Evolutionary conservation across 495 filamentous ascomycete genomes (phyloP), one percentile per base, ranked within the genome.

Genomic region (Neurospora sp.): DNA sequence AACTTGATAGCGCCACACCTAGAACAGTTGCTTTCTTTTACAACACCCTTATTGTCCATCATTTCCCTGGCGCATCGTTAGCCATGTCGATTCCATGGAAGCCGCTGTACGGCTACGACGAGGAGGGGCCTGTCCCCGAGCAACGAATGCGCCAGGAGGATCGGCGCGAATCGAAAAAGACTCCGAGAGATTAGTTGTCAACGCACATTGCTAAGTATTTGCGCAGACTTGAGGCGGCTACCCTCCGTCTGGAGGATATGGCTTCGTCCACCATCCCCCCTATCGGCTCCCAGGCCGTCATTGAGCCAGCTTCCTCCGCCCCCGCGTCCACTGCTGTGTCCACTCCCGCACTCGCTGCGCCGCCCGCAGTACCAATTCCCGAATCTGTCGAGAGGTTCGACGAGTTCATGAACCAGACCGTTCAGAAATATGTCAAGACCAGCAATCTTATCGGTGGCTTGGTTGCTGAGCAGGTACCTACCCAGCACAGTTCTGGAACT

Each of bases 181-280:
- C 54, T 17, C 28, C 28, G 28, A 66, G 54, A 19, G 24, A 66
- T 34, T 66, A 66, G 54, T 66, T 34, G 28, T 66, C 54, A 34
- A 66, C 6, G 15, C 24, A 66, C 24, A 19, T 66, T 66, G 28
- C 79, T 81, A 76, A 84, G 78, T 54, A 69, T 45, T 59, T 54
- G 70, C n/a, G n/a, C 82, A 99, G 96, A 85, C 92, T 99, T 75
- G 96, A 99, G 87, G 96, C 96, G 79, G 96, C 96, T 48, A 98
- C 96, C 75, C 94, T 94, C 76, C 90, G 96, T 74, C 88, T 99
- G 73, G 96, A 99, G 86, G 96, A 99, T 82, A 96, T 98, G 79
- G 94, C 94, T 28, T 89, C 92, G 77, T 89, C 91, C 36, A 85
- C 92, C 70, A 86, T 87, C 76, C 72, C 71, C 76, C 70, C 76